These are phyloP conservation scores for Fusarium napiforme DNA, from an alignment of 2,329 filamentous ascomycete species.

Conservation along the genomic window DNA sequence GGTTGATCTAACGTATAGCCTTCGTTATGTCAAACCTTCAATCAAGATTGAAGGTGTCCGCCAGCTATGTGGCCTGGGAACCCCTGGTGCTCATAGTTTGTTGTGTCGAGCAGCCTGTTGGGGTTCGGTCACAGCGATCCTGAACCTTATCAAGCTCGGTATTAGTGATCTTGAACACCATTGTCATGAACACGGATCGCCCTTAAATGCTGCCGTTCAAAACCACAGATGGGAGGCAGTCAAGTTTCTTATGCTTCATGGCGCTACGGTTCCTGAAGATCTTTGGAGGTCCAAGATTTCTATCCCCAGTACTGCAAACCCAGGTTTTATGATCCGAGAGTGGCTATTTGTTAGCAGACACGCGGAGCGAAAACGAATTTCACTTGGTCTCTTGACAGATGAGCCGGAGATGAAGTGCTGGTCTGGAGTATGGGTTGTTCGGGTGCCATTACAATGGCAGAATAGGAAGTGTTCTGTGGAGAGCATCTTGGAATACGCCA, in stretches of 20 bases:
- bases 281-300: neutral
- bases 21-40: neutral
- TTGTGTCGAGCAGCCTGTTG: neutral
- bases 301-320: fast-evolving
- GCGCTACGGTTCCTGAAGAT: fast-evolving
- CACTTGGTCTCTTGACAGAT: too few species aligned
- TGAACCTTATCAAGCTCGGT: neutral
- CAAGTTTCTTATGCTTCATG: neutral
- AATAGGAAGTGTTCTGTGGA: neutral
- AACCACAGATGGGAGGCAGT: neutral
- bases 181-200: neutral
- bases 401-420: neutral
- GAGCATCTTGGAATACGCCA: neutral
- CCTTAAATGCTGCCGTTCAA: neutral
- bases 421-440: neutral
- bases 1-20: fast-evolving
- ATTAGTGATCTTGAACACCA: neutral
- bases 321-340: neutral
- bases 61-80: neutral
- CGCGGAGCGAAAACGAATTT: neutral
- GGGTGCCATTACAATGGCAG: neutral
- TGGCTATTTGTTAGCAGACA: neutral
- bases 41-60: neutral
- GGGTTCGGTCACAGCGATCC: neutral
- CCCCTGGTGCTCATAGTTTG: neutral